These are phyloP conservation scores for Penicillium arizonense DNA, from an alignment of 495 filamentous ascomycete genomes.

Conservation along the genomic window DNA sequence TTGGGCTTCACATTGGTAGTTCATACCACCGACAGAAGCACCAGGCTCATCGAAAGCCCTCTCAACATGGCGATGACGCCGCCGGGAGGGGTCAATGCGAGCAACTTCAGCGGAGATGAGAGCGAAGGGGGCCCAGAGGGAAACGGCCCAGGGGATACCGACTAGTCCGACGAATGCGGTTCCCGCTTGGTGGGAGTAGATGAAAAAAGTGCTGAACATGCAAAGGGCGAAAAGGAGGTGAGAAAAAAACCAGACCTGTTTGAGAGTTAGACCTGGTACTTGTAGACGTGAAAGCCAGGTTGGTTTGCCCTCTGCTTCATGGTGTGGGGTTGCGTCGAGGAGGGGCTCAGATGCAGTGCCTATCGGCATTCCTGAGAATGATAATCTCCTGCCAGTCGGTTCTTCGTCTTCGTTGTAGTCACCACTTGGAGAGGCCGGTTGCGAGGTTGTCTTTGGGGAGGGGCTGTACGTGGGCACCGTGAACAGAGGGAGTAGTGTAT, in stretches of 20 bases:
- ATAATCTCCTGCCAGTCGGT: constrained; percentile 21
- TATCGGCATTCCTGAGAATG: constrained; percentile 30
- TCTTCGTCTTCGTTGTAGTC: constrained; percentile 21
- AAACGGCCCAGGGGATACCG: constrained; percentile 85
- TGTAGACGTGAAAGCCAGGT: constrained; percentile 55
- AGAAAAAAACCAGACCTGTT: constrained; percentile 78
- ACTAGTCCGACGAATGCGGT: constrained; percentile 74
- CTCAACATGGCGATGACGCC: constrained; percentile 42
- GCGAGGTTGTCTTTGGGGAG: constrained; percentile 2
- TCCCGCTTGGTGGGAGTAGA: constrained; percentile 61
- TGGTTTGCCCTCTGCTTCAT: constrained; percentile 12
- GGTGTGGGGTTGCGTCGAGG: constrained; percentile 11
- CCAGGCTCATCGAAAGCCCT: constrained; percentile 3
- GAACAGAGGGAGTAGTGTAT: constrained; percentile 78
- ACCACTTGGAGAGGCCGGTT: background rate
- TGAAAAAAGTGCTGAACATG: constrained; percentile 80
- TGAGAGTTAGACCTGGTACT: constrained; percentile 78
- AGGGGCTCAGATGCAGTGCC: constrained; percentile 31
- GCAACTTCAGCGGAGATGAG: constrained; percentile 86
- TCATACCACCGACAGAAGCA: background rate
- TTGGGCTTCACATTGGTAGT: constrained; percentile 1
- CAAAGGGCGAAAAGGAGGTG: constrained; percentile 74
- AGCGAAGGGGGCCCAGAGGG: constrained; percentile 89
- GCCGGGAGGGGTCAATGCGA: constrained; percentile 68
- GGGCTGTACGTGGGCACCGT: constrained; percentile 68